Evolutionary conservation across 805 yeast species (phyloP).

Genomic region (Priceomyces castillae): DNA sequence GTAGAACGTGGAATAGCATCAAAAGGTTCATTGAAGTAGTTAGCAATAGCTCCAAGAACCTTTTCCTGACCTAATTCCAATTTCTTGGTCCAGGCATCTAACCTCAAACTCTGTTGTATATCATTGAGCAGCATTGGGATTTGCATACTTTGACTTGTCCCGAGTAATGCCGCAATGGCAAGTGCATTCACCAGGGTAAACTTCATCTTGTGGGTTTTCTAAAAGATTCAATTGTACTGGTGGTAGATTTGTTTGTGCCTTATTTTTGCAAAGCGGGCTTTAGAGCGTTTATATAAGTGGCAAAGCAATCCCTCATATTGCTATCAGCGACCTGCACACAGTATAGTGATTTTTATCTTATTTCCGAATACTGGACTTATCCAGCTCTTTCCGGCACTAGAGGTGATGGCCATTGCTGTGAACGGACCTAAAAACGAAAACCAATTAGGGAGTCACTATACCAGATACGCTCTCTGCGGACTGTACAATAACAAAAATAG

Average conservation of each 20-base stretch:
- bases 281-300: not conserved
- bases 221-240: not conserved
- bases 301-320: not conserved
- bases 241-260: not conserved
- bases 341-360: not conserved
- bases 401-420: too few species aligned
- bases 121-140: constrained; percentile 19
- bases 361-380: not conserved
- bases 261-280: not conserved
- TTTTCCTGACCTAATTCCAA: constrained; percentile 21
- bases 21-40: constrained; percentile 49
- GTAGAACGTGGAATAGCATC: constrained; percentile 49
- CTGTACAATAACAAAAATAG: too few species aligned
- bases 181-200: constrained; percentile 15
- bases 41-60: constrained; percentile 48
- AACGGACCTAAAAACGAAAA: not conserved
- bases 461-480: too few species aligned
- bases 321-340: constrained; percentile 2
- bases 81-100: constrained; percentile 8
- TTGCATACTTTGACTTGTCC: constrained; percentile 20
- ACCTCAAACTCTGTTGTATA: constrained; percentile 19
- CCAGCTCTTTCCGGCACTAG: not conserved
- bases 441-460: too few species aligned
- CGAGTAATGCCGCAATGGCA: constrained; percentile 16
- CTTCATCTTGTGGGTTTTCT: constrained; percentile 18